A percentile compares a stretch with the other conserved stretches of the same genome.
Conservation (phyloP, 2,329 filamentous ascomycete species). For the Aspergillus tamarii region DNA sequence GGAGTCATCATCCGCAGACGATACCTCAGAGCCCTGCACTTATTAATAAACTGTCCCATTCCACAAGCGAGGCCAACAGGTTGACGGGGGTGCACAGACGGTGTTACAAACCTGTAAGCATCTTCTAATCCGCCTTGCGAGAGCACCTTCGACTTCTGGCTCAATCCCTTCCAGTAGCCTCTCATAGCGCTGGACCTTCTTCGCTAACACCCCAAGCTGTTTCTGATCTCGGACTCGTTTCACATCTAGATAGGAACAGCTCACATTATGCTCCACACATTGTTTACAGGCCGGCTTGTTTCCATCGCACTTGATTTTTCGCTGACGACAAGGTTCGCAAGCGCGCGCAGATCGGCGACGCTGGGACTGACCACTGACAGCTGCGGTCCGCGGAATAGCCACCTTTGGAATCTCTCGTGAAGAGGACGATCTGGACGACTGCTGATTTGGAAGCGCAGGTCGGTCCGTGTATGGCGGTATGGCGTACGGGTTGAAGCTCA, state of each 20-base stretch:
- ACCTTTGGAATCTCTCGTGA: slow-evolving; percentile 26
- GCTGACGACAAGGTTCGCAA: slow-evolving; percentile 39
- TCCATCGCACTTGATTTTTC: slow-evolving; percentile 42
- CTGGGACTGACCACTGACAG: slow-evolving; percentile 19
- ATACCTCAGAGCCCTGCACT: slow-evolving; percentile 1
- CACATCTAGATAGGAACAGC: slow-evolving; percentile 36
- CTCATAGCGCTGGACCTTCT: slow-evolving; percentile 33
- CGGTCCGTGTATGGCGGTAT: slow-evolving; percentile 6
- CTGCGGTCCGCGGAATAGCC: slow-evolving; percentile 32
- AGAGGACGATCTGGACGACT: slow-evolving; percentile 15
- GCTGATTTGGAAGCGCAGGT: neutral
- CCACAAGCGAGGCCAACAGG: too few species aligned
- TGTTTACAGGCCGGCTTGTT: slow-evolving; percentile 32
- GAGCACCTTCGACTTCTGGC: slow-evolving; percentile 23
- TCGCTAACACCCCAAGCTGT: slow-evolving; percentile 28
- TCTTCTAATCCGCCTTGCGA: slow-evolving; percentile 29
- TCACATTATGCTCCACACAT: slow-evolving; percentile 29
- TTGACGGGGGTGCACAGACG: neutral
- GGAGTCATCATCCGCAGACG: slow-evolving; percentile 15
- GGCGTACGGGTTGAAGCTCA: slow-evolving; percentile 15
- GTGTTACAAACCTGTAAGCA: slow-evolving; percentile 28
- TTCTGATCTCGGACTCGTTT: slow-evolving; percentile 43
- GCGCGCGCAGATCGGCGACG: slow-evolving; percentile 37
- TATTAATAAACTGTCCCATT: neutral
- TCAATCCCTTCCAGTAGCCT: slow-evolving; percentile 31